Evolutionary conservation across 768 basidiomycete genomes (phyloP), one percentile per base, ranked within the genome.

Genomic region (Rhodocollybia butyracea): DNA sequence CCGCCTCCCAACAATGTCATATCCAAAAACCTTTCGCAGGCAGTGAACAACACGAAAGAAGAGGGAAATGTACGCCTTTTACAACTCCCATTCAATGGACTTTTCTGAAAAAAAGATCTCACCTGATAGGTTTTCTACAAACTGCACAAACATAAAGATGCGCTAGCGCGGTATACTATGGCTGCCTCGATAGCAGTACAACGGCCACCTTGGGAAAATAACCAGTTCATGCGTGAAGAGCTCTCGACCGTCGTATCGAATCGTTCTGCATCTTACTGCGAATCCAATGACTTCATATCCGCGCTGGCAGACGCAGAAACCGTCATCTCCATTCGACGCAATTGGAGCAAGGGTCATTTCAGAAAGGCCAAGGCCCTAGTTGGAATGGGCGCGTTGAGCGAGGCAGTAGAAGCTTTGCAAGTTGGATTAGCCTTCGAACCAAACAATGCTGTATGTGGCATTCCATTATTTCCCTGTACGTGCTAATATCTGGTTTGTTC

Each of bases 311-410:
- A 99, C 65, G 94, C 97, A 0, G 94, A 98, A 55, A 85, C 86
- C 2, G 94, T 98, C 64, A 87, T 97, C 39, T 71, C 82, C 59
- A 73, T 97, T 50, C 89, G 93, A 64, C 78, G 86, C 54, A 85
- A 84, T 42, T 98, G 96, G 95, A 83, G 89, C 63, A 99, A 98
- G 66, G 97, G 94, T 0, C 91, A 98, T 69, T 97, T 97, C 77
- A 80, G 97, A 56, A 94, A 90, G 66, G 90, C 92, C 2, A 93
- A 92, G 66, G 93, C 96, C 0, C 74, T 99, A 40, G 74, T 90
- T 2, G 92, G 82, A 21, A 76, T 99, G 47, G 79, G 77, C 3
- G 72, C 76, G 42, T 70, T 83, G 54, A 72, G 84, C 40, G 94
- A 96, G 40, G 94, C 94, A 8, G 81, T 83, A 60, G 89, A 93